Percentiles rank a stretch among this genome's conserved stretches.
Evolutionary conservation across 2,329 filamentous ascomycete genomes (phyloP).

Genomic region (Stachybotrys echinatus): DNA sequence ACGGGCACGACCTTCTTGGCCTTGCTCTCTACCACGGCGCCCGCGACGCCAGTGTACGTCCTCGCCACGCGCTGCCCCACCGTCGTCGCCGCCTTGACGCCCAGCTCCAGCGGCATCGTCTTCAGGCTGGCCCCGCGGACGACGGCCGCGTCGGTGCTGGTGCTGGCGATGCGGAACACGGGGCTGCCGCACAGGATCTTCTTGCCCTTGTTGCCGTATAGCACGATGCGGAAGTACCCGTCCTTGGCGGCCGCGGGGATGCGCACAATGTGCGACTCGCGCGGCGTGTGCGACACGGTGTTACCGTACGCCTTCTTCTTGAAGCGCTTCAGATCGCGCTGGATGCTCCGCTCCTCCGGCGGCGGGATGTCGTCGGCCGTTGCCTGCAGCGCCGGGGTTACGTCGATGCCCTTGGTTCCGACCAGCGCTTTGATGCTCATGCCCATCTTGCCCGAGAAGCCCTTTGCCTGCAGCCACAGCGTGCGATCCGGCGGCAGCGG

Average conservation of each 20-base stretch:
- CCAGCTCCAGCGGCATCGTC: slow-evolving; percentile 62
- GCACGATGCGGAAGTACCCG: slow-evolving; percentile 63
- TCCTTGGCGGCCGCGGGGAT: slow-evolving; percentile 59
- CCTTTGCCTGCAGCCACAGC: slow-evolving; percentile 64
- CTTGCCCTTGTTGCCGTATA: slow-evolving; percentile 46
- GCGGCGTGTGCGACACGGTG: slow-evolving; percentile 42
- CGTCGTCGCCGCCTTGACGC: slow-evolving; percentile 50
- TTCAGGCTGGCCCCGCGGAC: slow-evolving; percentile 59
- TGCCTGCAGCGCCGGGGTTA: slow-evolving; percentile 53
- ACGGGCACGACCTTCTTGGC: slow-evolving; percentile 31
- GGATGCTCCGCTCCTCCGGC: slow-evolving; percentile 59
- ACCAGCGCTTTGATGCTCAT: slow-evolving; percentile 62
- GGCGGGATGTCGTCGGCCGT: slow-evolving; percentile 42
- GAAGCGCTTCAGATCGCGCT: slow-evolving; percentile 63
- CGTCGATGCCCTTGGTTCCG: slow-evolving; percentile 54
- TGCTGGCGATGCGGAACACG: slow-evolving; percentile 64
- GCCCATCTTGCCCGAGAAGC: slow-evolving; percentile 62
- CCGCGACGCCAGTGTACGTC: slow-evolving; percentile 33
- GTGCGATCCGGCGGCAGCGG: slow-evolving; percentile 52
- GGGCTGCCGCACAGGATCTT: slow-evolving; percentile 61
- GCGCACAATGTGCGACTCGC: slow-evolving; percentile 60
- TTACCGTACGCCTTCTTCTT: slow-evolving; percentile 46
- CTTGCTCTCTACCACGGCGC: slow-evolving; percentile 32
- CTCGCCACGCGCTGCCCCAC: slow-evolving; percentile 40
- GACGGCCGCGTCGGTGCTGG: slow-evolving; percentile 54